These are phyloP conservation scores for Paecilomyces sp. DNA, from an alignment of 2,329 filamentous ascomycete species.

Conservation along the genomic window DNA sequence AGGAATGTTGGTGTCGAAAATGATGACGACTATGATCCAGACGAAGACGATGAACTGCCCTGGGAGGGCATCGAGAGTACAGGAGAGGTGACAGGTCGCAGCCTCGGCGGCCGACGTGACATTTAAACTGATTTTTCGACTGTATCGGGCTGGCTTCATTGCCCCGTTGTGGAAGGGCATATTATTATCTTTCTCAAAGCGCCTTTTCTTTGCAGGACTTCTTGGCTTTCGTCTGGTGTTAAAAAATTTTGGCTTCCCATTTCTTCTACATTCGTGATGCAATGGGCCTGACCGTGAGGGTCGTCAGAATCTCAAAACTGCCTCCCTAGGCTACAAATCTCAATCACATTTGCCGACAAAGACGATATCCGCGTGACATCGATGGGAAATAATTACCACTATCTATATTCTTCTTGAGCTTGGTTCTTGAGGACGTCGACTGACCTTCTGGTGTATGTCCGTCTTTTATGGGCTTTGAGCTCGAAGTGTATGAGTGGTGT, in stretches of 20 bases:
- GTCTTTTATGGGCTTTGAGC: background rate
- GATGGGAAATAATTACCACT: background rate
- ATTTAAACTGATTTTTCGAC: slow-evolving; percentile 6
- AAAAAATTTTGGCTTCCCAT: background rate
- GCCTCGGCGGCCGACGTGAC: slow-evolving; percentile 10
- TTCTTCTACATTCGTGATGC: background rate
- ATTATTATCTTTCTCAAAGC: background rate
- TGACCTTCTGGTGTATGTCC: slow-evolving; percentile 8
- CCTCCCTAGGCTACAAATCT: background rate
- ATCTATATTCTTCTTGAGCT: background rate
- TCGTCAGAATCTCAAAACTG: background rate
- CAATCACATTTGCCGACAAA: background rate
- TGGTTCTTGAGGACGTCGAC: slow-evolving; percentile 5
- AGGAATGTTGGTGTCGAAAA: slow-evolving; percentile 9
- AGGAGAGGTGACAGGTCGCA: slow-evolving; percentile 28
- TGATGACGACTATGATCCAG: slow-evolving; percentile 14
- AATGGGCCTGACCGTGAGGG: background rate
- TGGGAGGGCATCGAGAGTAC: slow-evolving; percentile 40
- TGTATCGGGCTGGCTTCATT: background rate
- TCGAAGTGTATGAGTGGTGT: background rate
- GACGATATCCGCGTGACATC: background rate
- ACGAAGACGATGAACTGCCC: slow-evolving; percentile 32
- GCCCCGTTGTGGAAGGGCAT: background rate
- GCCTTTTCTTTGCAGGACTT: background rate
- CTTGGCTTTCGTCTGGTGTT: background rate